phyloP scores from a whole-genome alignment of 768 basidiomycete genomes.

The Macrocybe gigantea region DNA sequence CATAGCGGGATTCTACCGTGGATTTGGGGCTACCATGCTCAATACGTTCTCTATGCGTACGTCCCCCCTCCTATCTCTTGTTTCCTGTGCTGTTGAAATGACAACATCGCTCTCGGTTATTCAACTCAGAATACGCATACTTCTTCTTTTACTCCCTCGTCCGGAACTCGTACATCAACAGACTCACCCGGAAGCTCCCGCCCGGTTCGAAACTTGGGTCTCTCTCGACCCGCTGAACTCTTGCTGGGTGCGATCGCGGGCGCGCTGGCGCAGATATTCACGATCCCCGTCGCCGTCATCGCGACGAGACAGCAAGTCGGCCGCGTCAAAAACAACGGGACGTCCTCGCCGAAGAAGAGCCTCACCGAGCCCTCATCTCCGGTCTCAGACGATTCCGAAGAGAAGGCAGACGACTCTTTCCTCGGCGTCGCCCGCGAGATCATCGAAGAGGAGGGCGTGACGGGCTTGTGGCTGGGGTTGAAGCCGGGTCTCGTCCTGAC shows the following conservation, averaged over 20 bases:
- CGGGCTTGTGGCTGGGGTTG: constrained; percentile 89
- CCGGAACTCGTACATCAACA: constrained; percentile 73
- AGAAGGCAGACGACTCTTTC: constrained; percentile 61
- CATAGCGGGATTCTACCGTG: constrained; percentile 76
- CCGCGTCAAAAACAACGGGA: constrained; percentile 21
- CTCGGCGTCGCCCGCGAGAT: constrained; percentile 79
- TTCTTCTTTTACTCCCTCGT: constrained; percentile 99
- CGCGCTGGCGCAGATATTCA: constrained; percentile 94
- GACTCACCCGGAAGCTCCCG: constrained; percentile 53
- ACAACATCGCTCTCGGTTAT: neutral
- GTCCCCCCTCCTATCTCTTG: constrained; percentile 21
- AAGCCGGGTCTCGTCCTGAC: constrained; percentile 93
- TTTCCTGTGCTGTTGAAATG: constrained; percentile 3
- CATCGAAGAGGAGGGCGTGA: constrained; percentile 79
- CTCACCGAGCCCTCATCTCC: neutral
- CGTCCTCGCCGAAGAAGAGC: neutral
- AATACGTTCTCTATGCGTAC: constrained; percentile 97
- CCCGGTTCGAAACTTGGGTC: constrained; percentile 54
- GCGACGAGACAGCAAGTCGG: constrained; percentile 96
- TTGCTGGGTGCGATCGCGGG: constrained; percentile 88
- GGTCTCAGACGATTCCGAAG: constrained; percentile 14
- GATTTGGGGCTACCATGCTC: constrained; percentile 95
- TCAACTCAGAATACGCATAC: constrained; percentile 85
- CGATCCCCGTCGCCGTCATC: constrained; percentile 96
- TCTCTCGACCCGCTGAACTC: constrained; percentile 75